phyloP scores from a whole-genome alignment of 2,329 filamentous ascomycete genomes.

The Fusarium sp. region DNA sequence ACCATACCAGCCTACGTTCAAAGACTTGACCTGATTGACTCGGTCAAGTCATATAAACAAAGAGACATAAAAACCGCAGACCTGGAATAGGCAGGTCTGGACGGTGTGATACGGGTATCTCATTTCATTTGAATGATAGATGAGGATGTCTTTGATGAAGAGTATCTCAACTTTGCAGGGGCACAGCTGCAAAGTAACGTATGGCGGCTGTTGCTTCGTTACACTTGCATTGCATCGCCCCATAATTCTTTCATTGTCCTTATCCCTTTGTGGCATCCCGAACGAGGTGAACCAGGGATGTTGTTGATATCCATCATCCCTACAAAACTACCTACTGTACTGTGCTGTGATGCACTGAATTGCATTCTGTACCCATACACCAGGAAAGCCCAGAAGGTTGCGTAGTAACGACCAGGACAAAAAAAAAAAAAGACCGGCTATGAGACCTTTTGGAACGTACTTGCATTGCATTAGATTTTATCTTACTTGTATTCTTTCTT shows the following conservation, averaged over 20 bases:
- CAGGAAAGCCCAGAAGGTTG: conserved; percentile 25
- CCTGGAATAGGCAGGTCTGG: not conserved
- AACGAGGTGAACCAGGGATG: conserved; percentile 23
- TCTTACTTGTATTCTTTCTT: not conserved
- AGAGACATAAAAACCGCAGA: not conserved
- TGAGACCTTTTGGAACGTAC: conserved; percentile 25
- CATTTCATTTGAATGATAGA: not conserved
- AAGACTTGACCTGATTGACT: conserved; percentile 17
- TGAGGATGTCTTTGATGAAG: conserved; percentile 12
- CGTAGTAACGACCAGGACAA: conserved; percentile 7
- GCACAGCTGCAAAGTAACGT: conserved; percentile 37
- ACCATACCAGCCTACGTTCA: not conserved
- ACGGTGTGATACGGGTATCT: not conserved
- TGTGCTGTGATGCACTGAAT: not conserved
- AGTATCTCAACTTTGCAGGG: conserved; percentile 22
- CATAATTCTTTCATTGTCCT: conserved; percentile 21
- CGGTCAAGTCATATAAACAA: not conserved
- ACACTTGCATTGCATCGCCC: conserved; percentile 32
- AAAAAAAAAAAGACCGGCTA: not conserved
- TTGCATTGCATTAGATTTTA: conserved; percentile 15
- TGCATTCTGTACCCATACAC: conserved; percentile 1
- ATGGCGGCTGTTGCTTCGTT: conserved; percentile 35
- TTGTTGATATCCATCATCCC: not conserved
- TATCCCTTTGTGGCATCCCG: conserved; percentile 40
- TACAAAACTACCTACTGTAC: not conserved